These are phyloP conservation scores for Fusarium guadeloupense DNA, from an alignment of 2,329 filamentous ascomycete species.

Conservation along the genomic window DNA sequence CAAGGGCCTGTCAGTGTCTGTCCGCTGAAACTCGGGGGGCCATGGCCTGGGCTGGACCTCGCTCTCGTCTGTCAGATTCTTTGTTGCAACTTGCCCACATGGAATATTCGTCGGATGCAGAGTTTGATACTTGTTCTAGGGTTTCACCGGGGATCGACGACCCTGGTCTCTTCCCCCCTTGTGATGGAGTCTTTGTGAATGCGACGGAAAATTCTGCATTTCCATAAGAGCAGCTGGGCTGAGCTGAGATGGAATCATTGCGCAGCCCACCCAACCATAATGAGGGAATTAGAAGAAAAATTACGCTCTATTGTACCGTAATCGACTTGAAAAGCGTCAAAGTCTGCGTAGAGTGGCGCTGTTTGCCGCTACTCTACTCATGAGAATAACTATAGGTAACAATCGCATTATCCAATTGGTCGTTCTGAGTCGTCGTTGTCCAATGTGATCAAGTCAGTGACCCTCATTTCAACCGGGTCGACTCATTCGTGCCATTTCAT, in stretches of 20 bases:
- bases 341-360: slow-evolving; percentile 14
- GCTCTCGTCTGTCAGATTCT: slow-evolving; percentile 16
- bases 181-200: slow-evolving; percentile 11
- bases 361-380: slow-evolving; percentile 20
- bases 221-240: slow-evolving; percentile 2
- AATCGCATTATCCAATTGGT: slow-evolving; percentile 1
- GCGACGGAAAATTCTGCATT: slow-evolving; percentile 32
- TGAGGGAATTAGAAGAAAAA: slow-evolving; percentile 35
- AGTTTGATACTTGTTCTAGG: slow-evolving; percentile 27
- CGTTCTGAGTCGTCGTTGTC: neutral
- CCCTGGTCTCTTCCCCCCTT: slow-evolving; percentile 18
- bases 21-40: slow-evolving; percentile 29
- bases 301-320: too few relatives aligned
- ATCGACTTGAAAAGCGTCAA: neutral
- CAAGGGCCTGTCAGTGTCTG: slow-evolving; percentile 27
- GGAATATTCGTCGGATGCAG: too few relatives aligned
- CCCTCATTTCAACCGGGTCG: slow-evolving; percentile 9
- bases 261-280: slow-evolving; percentile 16
- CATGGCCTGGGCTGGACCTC: neutral
- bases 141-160: slow-evolving; percentile 28
- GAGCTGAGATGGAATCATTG: slow-evolving; percentile 28
- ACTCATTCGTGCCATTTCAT: slow-evolving; percentile 15
- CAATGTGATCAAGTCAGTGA: slow-evolving; percentile 22
- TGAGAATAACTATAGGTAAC: neutral
- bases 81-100: too few relatives aligned